Percentiles rank a stretch among this genome's conserved stretches.
Evolutionary conservation across 1,139 yeast genomes (phyloP).

Genomic region (Diutina neorugosa): DNA sequence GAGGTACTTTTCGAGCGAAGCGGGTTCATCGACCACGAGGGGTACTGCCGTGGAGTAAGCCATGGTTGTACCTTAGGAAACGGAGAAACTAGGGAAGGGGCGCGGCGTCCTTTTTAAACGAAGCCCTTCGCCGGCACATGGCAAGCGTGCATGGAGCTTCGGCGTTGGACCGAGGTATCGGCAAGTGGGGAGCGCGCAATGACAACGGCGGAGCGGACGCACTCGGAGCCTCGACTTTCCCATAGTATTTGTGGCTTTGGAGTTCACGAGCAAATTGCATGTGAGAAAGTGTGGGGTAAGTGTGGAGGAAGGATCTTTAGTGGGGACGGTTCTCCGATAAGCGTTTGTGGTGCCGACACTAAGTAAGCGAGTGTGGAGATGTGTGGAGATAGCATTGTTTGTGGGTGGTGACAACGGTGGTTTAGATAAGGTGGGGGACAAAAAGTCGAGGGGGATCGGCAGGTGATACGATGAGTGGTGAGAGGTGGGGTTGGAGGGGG

Average conservation of each 20-base stretch:
- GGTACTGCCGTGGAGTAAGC: background rate
- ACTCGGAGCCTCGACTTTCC: too few species aligned
- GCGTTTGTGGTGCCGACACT: background rate
- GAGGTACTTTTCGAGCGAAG: constrained; percentile 7
- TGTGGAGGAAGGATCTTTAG: background rate
- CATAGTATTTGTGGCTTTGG: background rate
- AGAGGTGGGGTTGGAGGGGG: too few species aligned
- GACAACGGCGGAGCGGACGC: too few species aligned
- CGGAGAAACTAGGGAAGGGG: background rate
- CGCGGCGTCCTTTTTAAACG: background rate
- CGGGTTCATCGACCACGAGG: constrained; percentile 6
- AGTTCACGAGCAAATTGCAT: background rate
- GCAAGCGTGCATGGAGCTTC: background rate
- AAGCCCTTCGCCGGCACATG: background rate
- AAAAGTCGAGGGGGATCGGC: too few species aligned
- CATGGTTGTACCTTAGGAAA: background rate
- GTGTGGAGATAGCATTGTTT: background rate
- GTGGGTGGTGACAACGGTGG: too few species aligned
- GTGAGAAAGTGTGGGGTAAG: background rate
- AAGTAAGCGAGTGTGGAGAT: background rate
- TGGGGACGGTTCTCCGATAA: background rate
- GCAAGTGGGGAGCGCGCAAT: background rate
- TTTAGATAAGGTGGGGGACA: too few species aligned
- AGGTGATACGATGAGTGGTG: too few species aligned
- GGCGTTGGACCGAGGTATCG: background rate